These are phyloP conservation scores for Eutypella sp. DNA, from an alignment of 2,329 filamentous ascomycete species.

Conservation along the genomic window DNA sequence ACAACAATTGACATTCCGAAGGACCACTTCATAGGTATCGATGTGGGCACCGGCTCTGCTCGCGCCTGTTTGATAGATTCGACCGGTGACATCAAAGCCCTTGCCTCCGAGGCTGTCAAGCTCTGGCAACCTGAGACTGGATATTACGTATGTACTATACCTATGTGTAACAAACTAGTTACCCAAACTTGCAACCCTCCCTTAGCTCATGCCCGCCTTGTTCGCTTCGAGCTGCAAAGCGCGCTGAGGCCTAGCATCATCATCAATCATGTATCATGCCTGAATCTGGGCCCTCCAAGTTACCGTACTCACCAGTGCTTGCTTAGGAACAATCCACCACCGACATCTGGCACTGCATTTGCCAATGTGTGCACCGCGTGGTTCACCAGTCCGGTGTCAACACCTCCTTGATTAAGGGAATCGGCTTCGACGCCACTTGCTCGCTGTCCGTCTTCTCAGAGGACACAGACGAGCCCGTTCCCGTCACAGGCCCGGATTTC, in stretches of 20 bases:
- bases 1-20: constrained; percentile 26
- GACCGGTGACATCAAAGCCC: constrained; percentile 77
- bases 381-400: constrained; percentile 78
- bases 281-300: not conserved
- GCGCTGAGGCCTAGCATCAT: too few relatives aligned
- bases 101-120: constrained; percentile 71
- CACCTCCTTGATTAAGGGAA: constrained; percentile 70
- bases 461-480: constrained; percentile 84
- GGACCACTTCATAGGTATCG: constrained; percentile 74
- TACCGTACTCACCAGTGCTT: not conserved
- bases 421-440: constrained; percentile 98
- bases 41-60: constrained; percentile 93
- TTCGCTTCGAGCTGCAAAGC: not conserved
- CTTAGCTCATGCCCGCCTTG: not conserved
- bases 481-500: constrained; percentile 87
- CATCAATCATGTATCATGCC: not conserved
- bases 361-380: constrained; percentile 77
- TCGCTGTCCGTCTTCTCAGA: constrained; percentile 86
- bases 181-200: not conserved
- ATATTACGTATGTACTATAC: constrained; percentile 64
- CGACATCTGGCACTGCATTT: constrained; percentile 96
- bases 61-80: constrained; percentile 93
- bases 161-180: too few relatives aligned
- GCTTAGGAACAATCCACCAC: constrained; percentile 88
- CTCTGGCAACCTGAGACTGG: constrained; percentile 74